These are phyloP conservation scores for Peniophora sp. DNA, from an alignment of 1,284 basidiomycete species.

Conservation along the genomic window DNA sequence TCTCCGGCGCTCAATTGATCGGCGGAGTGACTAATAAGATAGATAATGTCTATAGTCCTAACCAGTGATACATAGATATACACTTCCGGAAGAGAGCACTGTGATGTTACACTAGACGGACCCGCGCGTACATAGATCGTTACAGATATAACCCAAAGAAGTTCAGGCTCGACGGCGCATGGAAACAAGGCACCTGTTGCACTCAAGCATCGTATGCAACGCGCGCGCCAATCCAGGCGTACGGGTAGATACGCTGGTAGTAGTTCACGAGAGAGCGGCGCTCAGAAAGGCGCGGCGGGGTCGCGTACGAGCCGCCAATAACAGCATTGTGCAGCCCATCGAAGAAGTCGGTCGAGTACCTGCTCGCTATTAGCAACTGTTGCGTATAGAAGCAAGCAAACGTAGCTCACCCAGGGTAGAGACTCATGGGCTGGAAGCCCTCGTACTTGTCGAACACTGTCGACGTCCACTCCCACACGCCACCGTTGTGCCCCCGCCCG, in stretches of 20 bases:
- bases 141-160: too few relatives aligned
- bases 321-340: constrained; percentile 81
- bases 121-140: too few relatives aligned
- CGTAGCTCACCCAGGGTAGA: constrained; percentile 84
- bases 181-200: too few relatives aligned
- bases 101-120: too few relatives aligned
- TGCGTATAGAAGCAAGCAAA: constrained; percentile 3
- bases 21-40: too few relatives aligned
- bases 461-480: constrained; percentile 98
- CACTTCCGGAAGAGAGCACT: too few relatives aligned
- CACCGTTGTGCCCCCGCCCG: constrained; percentile 78
- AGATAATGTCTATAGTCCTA: too few relatives aligned
- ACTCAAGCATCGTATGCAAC: constrained; percentile 60
- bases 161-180: too few relatives aligned
- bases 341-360: constrained; percentile 86
- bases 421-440: constrained; percentile 65
- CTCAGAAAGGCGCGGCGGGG: constrained; percentile 74
- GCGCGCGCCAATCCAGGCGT: constrained; percentile 64
- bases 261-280: constrained; percentile 77
- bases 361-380: constrained; percentile 14
- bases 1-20: too few relatives aligned
- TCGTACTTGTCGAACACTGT: constrained; percentile 67
- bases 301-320: constrained; percentile 89
- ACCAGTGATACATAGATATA: too few relatives aligned
- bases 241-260: constrained; percentile 76